These are phyloP conservation scores for Panicum hallii DNA, from an alignment of 202 grass and related monocot genomes.

Conservation along the genomic window DNA sequence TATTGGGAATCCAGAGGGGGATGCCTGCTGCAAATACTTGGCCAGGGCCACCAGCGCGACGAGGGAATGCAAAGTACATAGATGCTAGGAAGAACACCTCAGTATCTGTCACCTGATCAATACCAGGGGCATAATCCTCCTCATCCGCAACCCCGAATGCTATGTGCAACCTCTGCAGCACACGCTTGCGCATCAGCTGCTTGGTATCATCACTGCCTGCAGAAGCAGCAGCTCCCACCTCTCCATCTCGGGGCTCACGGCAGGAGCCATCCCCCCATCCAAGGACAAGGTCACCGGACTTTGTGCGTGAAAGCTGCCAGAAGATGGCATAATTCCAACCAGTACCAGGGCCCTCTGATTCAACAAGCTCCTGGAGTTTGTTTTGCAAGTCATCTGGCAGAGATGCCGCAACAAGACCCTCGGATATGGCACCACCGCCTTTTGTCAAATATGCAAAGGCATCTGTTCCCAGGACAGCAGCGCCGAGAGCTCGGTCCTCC, in stretches of 20 bases:
- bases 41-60: conserved; percentile 73
- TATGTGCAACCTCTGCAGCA: conserved; percentile 73
- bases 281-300: conserved; percentile 83
- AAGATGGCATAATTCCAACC: conserved; percentile 98
- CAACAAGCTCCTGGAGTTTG: conserved; percentile 84
- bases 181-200: conserved; percentile 67
- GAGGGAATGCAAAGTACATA: conserved; percentile 96
- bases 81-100: conserved; percentile 96
- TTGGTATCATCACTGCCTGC: conserved; percentile 53
- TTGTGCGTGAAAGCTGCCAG: conserved; percentile 93
- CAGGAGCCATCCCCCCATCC: conserved; percentile 95
- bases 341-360: conserved; percentile 58
- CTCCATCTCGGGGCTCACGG: conserved; percentile 68
- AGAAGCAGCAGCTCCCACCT: conserved; percentile 51
- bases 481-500: conserved; percentile 61
- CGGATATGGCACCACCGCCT: conserved; percentile 65
- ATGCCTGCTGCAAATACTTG: conserved; percentile 67
- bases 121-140: conserved; percentile 79
- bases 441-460: conserved; percentile 86
- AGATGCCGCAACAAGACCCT: conserved; percentile 66
- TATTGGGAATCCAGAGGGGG: conserved; percentile 79
- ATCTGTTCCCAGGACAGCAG: conserved; percentile 70
- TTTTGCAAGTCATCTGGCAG: conserved; percentile 74
- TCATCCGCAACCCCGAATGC: conserved; percentile 77
- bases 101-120: conserved; percentile 90